Base-by-base conservation (phyloP, 1,284 basidiomycete genomes). In the Cutaneotrichosporon curvatum region DNA sequence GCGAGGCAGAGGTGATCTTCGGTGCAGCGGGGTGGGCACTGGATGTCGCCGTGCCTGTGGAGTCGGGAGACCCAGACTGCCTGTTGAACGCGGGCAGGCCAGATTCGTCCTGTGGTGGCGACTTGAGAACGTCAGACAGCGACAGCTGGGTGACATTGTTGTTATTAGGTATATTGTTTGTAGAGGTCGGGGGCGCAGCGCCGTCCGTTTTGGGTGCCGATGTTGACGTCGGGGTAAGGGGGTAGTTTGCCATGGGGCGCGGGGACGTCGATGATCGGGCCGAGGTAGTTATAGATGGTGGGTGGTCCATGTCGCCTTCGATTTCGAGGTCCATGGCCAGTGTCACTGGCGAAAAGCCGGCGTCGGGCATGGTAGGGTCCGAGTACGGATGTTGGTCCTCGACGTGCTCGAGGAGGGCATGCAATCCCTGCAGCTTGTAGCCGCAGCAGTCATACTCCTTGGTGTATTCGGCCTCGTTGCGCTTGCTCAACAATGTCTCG, bases 41-140 rank as follows among this genome's bases (percentile, higher is more conserved):
- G 19, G 56, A 57, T 6, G 56, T 50, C 16, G 63, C 65, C 2
- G 63, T 67, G 4, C 50, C 48, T 4, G 65, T 38, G 20, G 55
- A 50, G 28, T 46, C 40, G 12, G 45, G 45, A 28, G 25, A 28
- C 25, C 25, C 25, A 12, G 25, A 28, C 12, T 28, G 25, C 25
- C 25, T 28, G 37, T 28, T n/a, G 43, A 35, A 21, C 23, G 34
- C 22, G 44, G 41, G 14, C 37, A 49, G 4, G 30, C 25, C 9
- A 36, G 40, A 21, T 9, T 36, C 54, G 28, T 61, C 62, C 4
- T 22, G 19, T 1, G 58, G 55, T 0, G 67, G 66, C 12, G 67
- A 67, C 33, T 63, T 65, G 39, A 71, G 62, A 15, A 69, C 62
- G 43, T 70, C 69, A 9, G 69, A 69, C n/a, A 70, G 56, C 35